Evolutionary conservation across 208 protist genomes (phyloP).

Genomic region (Acanthamoeba healyi): DNA sequence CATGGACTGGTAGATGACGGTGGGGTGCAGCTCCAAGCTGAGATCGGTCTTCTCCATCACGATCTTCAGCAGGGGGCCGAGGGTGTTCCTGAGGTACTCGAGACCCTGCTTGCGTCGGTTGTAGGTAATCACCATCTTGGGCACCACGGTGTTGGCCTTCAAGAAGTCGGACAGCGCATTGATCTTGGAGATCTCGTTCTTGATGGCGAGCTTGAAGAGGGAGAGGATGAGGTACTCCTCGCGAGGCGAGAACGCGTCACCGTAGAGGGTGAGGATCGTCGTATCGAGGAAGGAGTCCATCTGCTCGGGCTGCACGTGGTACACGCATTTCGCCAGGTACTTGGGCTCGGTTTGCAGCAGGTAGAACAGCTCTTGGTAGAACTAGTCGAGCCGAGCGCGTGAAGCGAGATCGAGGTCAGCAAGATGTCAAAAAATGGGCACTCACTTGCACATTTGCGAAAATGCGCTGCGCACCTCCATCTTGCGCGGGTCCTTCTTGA

Average conservation of each 20-base stretch:
- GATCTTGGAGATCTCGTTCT: slow-evolving; percentile 87
- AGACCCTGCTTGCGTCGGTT: slow-evolving; percentile 86
- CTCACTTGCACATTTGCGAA: neutral
- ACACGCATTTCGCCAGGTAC: slow-evolving; percentile 89
- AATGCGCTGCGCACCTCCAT: slow-evolving; percentile 25
- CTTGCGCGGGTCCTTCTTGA: slow-evolving; percentile 82
- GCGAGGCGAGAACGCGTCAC: slow-evolving; percentile 89
- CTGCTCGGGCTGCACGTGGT: slow-evolving; percentile 82
- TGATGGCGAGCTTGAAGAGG: slow-evolving; percentile 88
- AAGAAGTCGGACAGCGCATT: slow-evolving; percentile 85
- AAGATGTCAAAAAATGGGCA: neutral
- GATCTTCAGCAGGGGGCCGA: slow-evolving; percentile 85
- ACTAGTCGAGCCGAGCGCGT: too few species aligned
- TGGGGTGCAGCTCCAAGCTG: slow-evolving; percentile 87
- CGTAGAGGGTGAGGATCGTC: slow-evolving; percentile 89
- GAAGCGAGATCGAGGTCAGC: neutral
- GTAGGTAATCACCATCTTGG: slow-evolving; percentile 90
- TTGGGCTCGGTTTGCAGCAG: slow-evolving; percentile 90
- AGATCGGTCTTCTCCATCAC: slow-evolving; percentile 87
- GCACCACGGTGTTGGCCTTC: slow-evolving; percentile 81
- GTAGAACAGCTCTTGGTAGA: slow-evolving; percentile 91
- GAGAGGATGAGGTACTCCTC: slow-evolving; percentile 90
- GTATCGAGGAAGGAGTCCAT: slow-evolving; percentile 88
- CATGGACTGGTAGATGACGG: slow-evolving; percentile 85
- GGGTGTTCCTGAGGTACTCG: slow-evolving; percentile 83